A percentile compares a stretch with the other conserved stretches of the same genome.
phyloP scores from a whole-genome alignment of 2,329 filamentous ascomycete species.

The Trichoderma afroharzianum region DNA sequence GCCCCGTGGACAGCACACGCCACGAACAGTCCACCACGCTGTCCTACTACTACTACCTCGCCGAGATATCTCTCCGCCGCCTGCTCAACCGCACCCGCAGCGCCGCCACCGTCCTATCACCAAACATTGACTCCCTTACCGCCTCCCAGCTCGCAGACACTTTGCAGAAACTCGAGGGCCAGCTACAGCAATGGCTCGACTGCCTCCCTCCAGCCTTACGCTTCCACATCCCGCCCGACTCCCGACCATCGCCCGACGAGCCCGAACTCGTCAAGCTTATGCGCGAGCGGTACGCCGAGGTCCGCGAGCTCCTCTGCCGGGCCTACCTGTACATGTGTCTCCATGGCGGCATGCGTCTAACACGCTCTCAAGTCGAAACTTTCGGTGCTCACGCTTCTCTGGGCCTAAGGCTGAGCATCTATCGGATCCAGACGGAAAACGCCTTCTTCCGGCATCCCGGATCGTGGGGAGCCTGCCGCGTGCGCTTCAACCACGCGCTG shows the following conservation, averaged over 20 bases:
- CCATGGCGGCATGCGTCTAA: background rate
- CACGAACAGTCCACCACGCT: background rate
- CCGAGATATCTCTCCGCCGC: background rate
- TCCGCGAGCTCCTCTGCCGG: background rate
- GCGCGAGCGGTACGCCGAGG: background rate
- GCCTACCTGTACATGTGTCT: constrained; percentile 7
- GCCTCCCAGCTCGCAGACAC: background rate
- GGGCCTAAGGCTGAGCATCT: background rate
- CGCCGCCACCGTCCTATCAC: background rate
- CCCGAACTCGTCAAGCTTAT: background rate
- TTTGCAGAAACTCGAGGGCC: background rate
- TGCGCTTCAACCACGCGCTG: background rate
- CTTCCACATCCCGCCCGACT: background rate
- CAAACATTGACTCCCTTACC: background rate
- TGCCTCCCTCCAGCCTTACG: background rate
- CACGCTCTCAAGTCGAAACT: background rate
- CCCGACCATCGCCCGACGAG: background rate
- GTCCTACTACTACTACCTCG: constrained; percentile 3
- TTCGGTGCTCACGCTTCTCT: background rate
- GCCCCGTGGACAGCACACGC: background rate
- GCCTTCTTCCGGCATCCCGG: constrained; percentile 1
- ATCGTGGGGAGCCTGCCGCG: background rate
- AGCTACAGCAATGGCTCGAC: background rate
- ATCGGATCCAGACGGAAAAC: constrained; percentile 1
- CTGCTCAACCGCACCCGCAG: constrained; percentile 2